A percentile compares a stretch with the other conserved stretches of the same genome.
Evolutionary conservation across 805 yeast species (phyloP).

Genomic region (Sungouiozyma ichnusensis): DNA sequence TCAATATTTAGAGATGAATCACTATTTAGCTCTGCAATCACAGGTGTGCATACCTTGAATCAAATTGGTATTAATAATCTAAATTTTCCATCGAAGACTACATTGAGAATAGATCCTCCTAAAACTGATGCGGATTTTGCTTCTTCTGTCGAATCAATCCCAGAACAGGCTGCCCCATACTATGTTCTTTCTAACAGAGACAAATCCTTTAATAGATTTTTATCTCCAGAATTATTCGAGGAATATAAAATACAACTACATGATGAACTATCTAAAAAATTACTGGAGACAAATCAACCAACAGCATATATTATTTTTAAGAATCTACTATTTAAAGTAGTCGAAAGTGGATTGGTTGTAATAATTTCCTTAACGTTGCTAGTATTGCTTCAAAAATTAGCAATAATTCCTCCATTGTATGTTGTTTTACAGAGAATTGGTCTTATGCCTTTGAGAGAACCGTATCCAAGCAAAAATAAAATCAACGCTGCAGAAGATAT

Average conservation of each 20-base stretch:
- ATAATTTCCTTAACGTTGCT: conserved; percentile 23
- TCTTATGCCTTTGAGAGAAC: conserved; percentile 5
- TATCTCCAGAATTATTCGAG: conserved; percentile 21
- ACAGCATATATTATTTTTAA: conserved; percentile 16
- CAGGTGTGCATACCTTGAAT: conserved; percentile 38
- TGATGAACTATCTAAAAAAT: conserved; percentile 19
- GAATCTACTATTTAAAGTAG: conserved; percentile 23
- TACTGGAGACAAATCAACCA: conserved; percentile 9
- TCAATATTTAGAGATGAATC: conserved; percentile 30
- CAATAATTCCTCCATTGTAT: conserved; percentile 27
- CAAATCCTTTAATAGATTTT: conserved; percentile 15
- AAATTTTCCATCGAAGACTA: neutral
- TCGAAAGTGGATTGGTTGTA: conserved; percentile 35
- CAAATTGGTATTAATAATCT: neutral
- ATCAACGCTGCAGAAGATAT: conserved; percentile 1
- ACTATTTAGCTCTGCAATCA: conserved; percentile 33
- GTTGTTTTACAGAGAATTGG: conserved; percentile 27
- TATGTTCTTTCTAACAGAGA: conserved; percentile 1
- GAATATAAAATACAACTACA: conserved; percentile 17
- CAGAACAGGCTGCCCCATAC: conserved; percentile 2
- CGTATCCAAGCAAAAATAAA: conserved; percentile 6
- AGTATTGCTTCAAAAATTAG: conserved; percentile 22
- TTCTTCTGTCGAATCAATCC: conserved; percentile 2
- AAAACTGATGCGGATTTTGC: conserved; percentile 2
- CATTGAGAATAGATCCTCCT: neutral